Base-by-base conservation (phyloP, 371 early-diverging fungal species). In the Lichtheimia hyalospora region DNA sequence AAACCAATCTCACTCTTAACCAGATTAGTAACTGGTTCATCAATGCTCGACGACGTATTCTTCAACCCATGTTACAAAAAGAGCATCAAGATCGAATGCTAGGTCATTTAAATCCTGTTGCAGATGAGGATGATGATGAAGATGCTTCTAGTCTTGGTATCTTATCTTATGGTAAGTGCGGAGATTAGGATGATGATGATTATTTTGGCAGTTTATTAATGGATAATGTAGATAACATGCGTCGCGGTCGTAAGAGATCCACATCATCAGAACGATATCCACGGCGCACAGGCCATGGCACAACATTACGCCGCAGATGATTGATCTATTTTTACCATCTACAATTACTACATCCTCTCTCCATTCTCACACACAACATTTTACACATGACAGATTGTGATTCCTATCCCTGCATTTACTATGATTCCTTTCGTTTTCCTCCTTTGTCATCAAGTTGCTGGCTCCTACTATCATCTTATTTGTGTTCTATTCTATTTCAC, bases 11-110 rank as follows among this genome's bases (percentile, higher is more conserved):
- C 34, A 85, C 77, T 5, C 61, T 87, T 59, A 85, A 84, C 49
- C 93, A 93, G 69, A 86, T 92, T 61, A 91, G 89, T 57, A 89
- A 93, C 66, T 93, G 93, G 93, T 93, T 93, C 58, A 90, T 93
- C 58, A 93, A 93, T 71, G 92, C 92, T 0, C 62, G 93, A 15
- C 67, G 93, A 54, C 79, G 92, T 43, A 81, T 81, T 41, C 56
- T 83, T 40, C 81, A 83, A 49, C 84, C 70, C 15, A 74, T 74
- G 71, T 58, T 71, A 3, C 67, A 71, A 52, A 63, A 67, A 57
- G 67, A 71, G 14, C 58, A 61, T 34, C 58, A 63, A 49, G 60
- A 60, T 27, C 60, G 42, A 15, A 42, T 50, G 52, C 42, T 55
- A n/a, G 56, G 56, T 15, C 41, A 55, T 42, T 24, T 40, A 20